These are phyloP conservation scores for Ophiostoma tasmaniense DNA, from an alignment of 2,329 filamentous ascomycete genomes.

Conservation along the genomic window DNA sequence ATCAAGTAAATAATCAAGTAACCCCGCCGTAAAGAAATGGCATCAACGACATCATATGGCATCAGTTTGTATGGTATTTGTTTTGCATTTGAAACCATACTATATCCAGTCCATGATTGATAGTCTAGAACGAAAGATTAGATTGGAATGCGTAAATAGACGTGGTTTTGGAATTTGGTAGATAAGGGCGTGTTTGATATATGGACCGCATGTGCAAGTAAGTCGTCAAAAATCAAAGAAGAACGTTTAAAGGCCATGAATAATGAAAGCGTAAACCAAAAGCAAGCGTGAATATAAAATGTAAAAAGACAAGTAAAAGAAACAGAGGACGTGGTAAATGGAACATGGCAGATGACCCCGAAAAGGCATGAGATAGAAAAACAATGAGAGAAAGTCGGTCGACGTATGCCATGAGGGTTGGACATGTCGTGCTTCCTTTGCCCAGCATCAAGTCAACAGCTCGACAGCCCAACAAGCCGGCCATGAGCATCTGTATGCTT, in stretches of 20 bases:
- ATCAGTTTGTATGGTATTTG: not conserved
- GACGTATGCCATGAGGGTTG: not conserved
- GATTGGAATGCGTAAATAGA: not conserved
- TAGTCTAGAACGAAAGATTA: not conserved
- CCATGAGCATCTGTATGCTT: not conserved
- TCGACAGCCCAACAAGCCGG: not conserved
- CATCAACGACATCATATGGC: not conserved
- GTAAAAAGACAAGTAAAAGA: constrained; percentile 3
- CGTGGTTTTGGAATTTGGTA: not conserved
- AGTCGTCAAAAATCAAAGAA: not conserved
- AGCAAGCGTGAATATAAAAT: constrained; percentile 2
- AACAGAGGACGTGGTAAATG: not conserved
- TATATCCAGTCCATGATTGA: not conserved
- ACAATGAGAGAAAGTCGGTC: constrained; percentile 5
- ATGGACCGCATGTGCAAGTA: not conserved
- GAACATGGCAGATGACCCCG: not conserved
- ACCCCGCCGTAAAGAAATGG: too few species aligned
- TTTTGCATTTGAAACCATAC: not conserved
- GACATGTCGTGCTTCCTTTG: not conserved
- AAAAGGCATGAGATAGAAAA: constrained; percentile 9
- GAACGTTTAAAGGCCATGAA: not conserved
- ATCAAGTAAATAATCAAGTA: too few species aligned
- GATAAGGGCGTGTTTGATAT: not conserved
- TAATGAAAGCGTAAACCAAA: not conserved
- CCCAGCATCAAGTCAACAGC: not conserved